Base-by-base conservation (phyloP, 1,284 basidiomycete species). In the Boletus mariae region DNA sequence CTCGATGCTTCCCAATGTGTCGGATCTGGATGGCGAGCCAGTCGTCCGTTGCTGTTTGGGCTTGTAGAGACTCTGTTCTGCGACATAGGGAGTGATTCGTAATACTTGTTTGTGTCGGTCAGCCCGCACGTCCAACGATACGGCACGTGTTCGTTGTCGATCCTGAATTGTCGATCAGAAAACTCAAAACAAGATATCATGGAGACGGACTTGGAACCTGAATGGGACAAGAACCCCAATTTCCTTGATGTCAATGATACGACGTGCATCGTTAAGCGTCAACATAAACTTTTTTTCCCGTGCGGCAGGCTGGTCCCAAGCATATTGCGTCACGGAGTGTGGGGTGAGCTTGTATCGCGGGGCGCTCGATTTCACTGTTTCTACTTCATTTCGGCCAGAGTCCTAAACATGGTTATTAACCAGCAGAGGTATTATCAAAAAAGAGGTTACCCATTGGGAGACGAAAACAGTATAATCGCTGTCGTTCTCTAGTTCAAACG, bases 281-380 rank as follows among this genome's bases (percentile, higher is more conserved):
- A 99, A 74, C 49, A 84, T 73, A 40, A 99, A 78, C 60, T 85
- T 87, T 75, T 98, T 99, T 63, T 90, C 86, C 51, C 76, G 75
- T 3, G 87, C 85, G 9, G 94, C 92, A 1, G 97, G 97, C 59
- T 83, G 86, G 68, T 99, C 97, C 97, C 97, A 99, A 6, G 94
- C 90, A 67, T 98, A 99, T 49, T 80, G 75, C 51, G 80, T 70
- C 41, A 75, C 78, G 8, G 78, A 76, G 46, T 79, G 83, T 9
- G 84, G 78, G n/a, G 73, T 67, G 10, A 94, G 70, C 46, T 75
- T 77, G 70, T 94, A 90, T 50, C 66, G 66, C 32, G 67, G 61
- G 12, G 56, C 48, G 40, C 47, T 57, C n/a, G 70, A 55, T 52
- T 58, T 69, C 40, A 61, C 52, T 49, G 69, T 60, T 65, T 71